A percentile compares a stretch with the other conserved stretches of the same genome.
Conservation (phyloP, 139 green algal genomes). For the Yamagishiella unicocca region DNA sequence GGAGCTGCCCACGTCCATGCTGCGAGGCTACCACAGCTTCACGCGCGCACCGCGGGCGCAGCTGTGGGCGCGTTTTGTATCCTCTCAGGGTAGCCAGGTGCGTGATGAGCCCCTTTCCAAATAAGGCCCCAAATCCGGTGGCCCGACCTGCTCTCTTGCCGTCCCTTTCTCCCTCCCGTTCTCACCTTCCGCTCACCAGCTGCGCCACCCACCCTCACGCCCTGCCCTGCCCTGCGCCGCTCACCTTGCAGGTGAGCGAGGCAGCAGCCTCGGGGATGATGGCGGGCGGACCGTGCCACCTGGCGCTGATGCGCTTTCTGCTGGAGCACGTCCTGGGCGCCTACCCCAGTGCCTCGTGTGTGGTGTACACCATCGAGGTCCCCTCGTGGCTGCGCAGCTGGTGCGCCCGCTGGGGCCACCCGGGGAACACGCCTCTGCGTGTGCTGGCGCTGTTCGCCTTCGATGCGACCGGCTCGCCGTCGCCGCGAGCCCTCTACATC, state of each 20-base stretch:
- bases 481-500: conserved; percentile 18
- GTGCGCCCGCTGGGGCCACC: conserved; percentile 26
- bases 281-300: not conserved
- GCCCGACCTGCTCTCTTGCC: no score
- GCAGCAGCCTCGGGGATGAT: not conserved
- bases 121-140: no score
- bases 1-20: conserved; percentile 24
- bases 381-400: conserved; percentile 16
- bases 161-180: no score
- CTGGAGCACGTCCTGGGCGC: conserved; percentile 28
- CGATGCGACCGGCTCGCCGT: not conserved
- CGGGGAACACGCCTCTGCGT: not conserved
- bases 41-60: not conserved
- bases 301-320: conserved; percentile 2
- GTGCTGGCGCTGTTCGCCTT: conserved; percentile 32
- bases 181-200: no score
- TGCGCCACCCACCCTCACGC: no score
- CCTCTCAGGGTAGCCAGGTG: conserved; percentile 21
- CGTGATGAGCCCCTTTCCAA: not conserved
- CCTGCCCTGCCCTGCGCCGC: no score
- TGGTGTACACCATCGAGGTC: conserved; percentile 31
- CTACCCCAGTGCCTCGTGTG: conserved; percentile 4
- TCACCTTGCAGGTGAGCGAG: not conserved
- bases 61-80: conserved; percentile 22
- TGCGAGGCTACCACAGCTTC: conserved; percentile 47